Evolutionary conservation across 129 eudicot species (phyloP).

Genomic region (Escallonia rubra): DNA sequence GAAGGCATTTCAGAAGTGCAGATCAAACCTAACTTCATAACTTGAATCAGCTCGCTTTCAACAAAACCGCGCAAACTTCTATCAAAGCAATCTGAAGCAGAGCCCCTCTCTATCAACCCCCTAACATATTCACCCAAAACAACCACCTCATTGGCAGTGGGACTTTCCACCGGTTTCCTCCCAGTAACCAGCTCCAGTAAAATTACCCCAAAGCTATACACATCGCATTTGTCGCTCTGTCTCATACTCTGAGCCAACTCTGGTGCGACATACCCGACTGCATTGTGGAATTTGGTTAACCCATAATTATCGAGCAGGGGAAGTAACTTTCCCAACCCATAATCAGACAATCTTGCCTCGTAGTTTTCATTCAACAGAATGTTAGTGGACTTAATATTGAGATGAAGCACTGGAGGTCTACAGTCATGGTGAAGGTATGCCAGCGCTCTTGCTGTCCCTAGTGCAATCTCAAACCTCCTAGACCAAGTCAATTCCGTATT

Average conservation of each 20-base stretch:
- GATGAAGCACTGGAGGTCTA: constrained; percentile 85
- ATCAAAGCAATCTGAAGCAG: constrained; percentile 76
- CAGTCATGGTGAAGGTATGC: constrained; percentile 98
- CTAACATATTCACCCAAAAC: constrained; percentile 88
- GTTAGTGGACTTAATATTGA: constrained; percentile 78
- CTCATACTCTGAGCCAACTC: constrained; percentile 82
- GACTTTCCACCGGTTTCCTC: constrained; percentile 80
- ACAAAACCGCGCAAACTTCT: constrained; percentile 64
- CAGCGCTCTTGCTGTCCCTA: constrained; percentile 81
- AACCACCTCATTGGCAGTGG: constrained; percentile 53
- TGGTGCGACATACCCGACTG: constrained; percentile 92
- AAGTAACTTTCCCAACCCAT: constrained; percentile 70
- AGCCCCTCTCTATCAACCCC: constrained; percentile 65
- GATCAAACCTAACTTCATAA: constrained; percentile 82
- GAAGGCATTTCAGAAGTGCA: constrained; percentile 67
- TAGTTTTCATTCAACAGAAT: constrained; percentile 70
- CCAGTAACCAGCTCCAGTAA: constrained; percentile 90
- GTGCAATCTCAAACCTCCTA: constrained; percentile 68
- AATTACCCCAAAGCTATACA: constrained; percentile 88
- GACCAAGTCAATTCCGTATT: constrained; percentile 66
- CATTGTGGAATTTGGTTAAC: constrained; percentile 59
- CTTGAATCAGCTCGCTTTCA: constrained; percentile 86
- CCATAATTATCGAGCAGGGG: constrained; percentile 66
- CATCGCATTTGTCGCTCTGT: constrained; percentile 80
- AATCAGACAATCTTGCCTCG: constrained; percentile 71